Base-by-base conservation (phyloP, 768 basidiomycete genomes). In the Boletus rufocinnamomeus region DNA sequence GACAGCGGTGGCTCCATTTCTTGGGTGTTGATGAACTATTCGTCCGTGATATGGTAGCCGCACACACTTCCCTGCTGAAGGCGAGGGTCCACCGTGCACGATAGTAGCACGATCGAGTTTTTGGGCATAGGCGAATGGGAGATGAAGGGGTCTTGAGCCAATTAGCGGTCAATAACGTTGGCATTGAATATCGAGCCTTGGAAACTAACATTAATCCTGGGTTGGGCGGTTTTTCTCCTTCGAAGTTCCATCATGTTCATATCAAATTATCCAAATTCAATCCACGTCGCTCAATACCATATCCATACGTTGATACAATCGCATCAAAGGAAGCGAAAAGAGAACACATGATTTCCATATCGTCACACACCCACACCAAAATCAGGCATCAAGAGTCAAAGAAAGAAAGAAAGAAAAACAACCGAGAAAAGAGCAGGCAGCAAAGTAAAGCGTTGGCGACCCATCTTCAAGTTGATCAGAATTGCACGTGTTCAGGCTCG, bases 401-500 rank as follows among this genome's bases (percentile, higher is more conserved):
- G 40, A 40, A 34, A 43, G 2, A 28, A 28, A 28, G 17, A 28
- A n/a, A 23, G 3, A 25, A 19, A 25, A 0, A 8, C 3, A 45
- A 19, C 0, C 3, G 0, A 9, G 8, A 17, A 27, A 34, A 30
- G 28, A 28, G 17, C 6, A 35, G 4, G 34, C 14, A 19, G 28
- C 32, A 4, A 6, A 25, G 21, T 0, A 32, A 21, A 17, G 28
- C 8, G 19, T 14, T 30, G 4, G 9, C 2, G 3, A 48, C 2
- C 35, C 30, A 9, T 19, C 34, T 37, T n/a, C n/a, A n/a, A n/a
- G n/a, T n/a, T 27, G 17, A 51, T 71, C 51, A 73, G 38, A 66
- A 65, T 19, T 19, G 57, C 0, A 71, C 61, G 25, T 74, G 72
- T 34, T 69, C 65, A 0, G 88, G 88, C 63, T 91, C 89, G 59